A percentile compares a stretch with the other conserved stretches of the same genome.
Conservation (phyloP, 1,284 basidiomycete genomes). For the Boletellus sp. region DNA sequence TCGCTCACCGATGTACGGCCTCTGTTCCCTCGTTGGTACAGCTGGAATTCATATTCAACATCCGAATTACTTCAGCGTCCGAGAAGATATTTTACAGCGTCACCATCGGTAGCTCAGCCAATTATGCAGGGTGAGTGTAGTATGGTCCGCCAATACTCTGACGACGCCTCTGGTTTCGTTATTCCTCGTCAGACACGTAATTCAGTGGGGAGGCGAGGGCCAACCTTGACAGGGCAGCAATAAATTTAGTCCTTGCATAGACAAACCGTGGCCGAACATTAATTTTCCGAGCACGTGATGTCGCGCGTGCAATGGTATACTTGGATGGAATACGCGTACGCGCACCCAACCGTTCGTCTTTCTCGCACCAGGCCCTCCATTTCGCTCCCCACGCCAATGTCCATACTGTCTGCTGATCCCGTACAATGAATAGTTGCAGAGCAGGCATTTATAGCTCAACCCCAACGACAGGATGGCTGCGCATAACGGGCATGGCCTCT, state of each 20-base stretch:
- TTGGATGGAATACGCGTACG: slow-evolving; percentile 9
- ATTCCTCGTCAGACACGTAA: no score
- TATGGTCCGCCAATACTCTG: no score
- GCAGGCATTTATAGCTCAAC: slow-evolving; percentile 26
- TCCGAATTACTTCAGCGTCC: background rate
- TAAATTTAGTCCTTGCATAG: no score
- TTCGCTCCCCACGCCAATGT: slow-evolving; percentile 2
- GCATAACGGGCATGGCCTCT: slow-evolving; percentile 24
- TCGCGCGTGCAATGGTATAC: slow-evolving; percentile 5
- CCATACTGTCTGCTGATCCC: slow-evolving; percentile 1
- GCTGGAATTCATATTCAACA: slow-evolving; percentile 3
- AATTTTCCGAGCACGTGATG: slow-evolving; percentile 27
- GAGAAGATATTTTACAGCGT: background rate
- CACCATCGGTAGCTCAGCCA: background rate
- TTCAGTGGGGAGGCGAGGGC: no score
- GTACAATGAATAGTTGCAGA: slow-evolving; percentile 23
- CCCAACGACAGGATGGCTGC: slow-evolving; percentile 21
- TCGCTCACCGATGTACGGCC: slow-evolving; percentile 1
- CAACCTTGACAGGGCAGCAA: no score
- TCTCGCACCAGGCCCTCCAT: background rate
- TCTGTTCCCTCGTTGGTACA: background rate
- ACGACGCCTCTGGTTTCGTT: no score
- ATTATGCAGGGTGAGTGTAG: background rate
- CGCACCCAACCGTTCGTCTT: slow-evolving; percentile 1
- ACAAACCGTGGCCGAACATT: no score